Percentiles rank a stretch among this genome's conserved stretches.
phyloP scores from a whole-genome alignment of 495 filamentous ascomycete genomes.

The Melanomma pulvis-pyrius region DNA sequence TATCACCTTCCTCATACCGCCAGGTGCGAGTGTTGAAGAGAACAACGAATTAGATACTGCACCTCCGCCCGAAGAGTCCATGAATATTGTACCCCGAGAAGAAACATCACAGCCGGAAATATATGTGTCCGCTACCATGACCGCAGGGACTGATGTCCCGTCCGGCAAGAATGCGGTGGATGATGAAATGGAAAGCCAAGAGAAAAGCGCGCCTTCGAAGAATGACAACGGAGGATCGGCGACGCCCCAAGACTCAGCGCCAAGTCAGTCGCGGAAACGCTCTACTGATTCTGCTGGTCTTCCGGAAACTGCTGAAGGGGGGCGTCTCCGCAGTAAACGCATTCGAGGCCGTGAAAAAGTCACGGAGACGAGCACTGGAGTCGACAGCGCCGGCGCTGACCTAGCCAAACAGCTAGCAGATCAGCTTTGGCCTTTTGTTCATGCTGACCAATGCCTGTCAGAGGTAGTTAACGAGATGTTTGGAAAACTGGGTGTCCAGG shows the following conservation, averaged over 20 bases:
- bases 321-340: constrained; percentile 78
- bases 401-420: constrained; percentile 72
- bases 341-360: constrained; percentile 77
- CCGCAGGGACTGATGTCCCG: neutral
- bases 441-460: constrained; percentile 78
- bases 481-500: constrained; percentile 64
- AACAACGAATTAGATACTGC: constrained; percentile 32
- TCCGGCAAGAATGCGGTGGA: constrained; percentile 7
- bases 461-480: constrained; percentile 67
- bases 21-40: constrained; percentile 21
- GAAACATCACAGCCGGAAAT: neutral
- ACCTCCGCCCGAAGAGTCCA: neutral
- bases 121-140: neutral
- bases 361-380: constrained; percentile 52
- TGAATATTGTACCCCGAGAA: neutral
- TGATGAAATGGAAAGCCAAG: constrained; percentile 23
- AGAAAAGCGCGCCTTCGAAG: constrained; percentile 19
- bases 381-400: constrained; percentile 63
- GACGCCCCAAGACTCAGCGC: constrained; percentile 16
- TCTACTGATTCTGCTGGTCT: constrained; percentile 66
- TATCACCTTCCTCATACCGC: constrained; percentile 46
- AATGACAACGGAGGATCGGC: constrained; percentile 15
- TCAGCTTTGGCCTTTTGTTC: constrained; percentile 66
- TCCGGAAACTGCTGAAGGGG: constrained; percentile 56
- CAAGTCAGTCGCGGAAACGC: constrained; percentile 57